Base-by-base conservation (phyloP, 1,284 basidiomycete species). In the Volvariella surrecta region DNA sequence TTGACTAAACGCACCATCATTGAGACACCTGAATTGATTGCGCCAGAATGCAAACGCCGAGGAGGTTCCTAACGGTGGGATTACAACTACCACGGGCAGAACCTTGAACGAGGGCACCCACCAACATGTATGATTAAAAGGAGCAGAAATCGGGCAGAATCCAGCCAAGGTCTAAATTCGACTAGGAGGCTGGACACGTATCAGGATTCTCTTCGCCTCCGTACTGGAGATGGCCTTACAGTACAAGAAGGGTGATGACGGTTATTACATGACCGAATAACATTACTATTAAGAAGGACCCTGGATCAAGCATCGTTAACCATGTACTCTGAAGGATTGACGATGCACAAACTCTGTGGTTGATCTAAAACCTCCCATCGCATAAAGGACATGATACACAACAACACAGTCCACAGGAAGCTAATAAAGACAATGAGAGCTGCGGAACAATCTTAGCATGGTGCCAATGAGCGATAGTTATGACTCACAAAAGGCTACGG, bases 151-250 rank as follows among this genome's bases (percentile, higher is more conserved):
- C 79, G 66, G 13, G 74, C 76, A 3, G 62, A 68, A 52, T 82
- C 80, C 13, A 81, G 58, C 74, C 74, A 80, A 7, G 64, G 53
- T 37, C 74, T 65, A 48, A 81, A 82, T 42, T 63, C 50, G 7
- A 67, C 54, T n/a, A 79, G 49, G 7, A 79, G 54, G 48, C 79
- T 81, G 40, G 3, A 18, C 24, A 24, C 11, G 20, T 37, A 18
- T 8, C 24, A 46, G 37, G 52, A 22, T 2, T 40, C 35, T 19
- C 45, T 17, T 3, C 9, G 2, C 20, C 18, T 37, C 34, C 16
- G 34, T 38, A 22, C 10, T 22, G 4, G n/a, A 20, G 13, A 18
- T 39, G 18, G 34, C 65, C 74, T 42, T 45, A 77, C 78, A 82
- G 55, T n/a, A 72, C 49, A 21, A 75, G 69, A 16, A 80, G 51